Evolutionary conservation across 2,329 filamentous ascomycete genomes (phyloP).

Genomic region (Phoma sp.): DNA sequence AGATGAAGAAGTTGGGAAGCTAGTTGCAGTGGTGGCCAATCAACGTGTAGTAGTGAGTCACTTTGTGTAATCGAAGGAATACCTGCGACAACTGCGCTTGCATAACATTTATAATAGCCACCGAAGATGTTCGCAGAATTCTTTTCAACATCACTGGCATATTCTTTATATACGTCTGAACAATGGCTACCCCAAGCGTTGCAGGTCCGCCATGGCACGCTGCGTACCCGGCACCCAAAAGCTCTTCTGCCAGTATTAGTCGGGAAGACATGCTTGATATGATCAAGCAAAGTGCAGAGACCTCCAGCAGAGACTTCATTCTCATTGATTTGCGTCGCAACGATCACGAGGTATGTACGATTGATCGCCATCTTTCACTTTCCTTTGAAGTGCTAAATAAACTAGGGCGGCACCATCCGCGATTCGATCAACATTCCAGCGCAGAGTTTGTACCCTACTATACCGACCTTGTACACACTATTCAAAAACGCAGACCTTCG

Average conservation of each 20-base stretch:
- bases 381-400: not conserved
- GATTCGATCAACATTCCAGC: conserved; percentile 5
- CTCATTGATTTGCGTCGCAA: conserved; percentile 3
- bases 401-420: conserved; percentile 4
- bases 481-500: not conserved
- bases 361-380: not conserved
- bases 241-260: not conserved
- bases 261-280: not conserved
- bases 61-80: no score
- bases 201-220: conserved; percentile 3
- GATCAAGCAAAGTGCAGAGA: conserved; percentile 3
- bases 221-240: conserved; percentile 1
- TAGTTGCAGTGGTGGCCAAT: not conserved
- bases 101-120: not conserved
- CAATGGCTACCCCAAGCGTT: conserved; percentile 2
- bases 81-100: not conserved
- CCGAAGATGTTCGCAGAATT: not conserved
- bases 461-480: conserved; percentile 2
- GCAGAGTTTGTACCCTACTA: conserved; percentile 2
- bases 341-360: not conserved
- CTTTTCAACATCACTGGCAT: not conserved
- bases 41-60: conserved; percentile 1
- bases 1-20: not conserved
- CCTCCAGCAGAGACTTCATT: conserved; percentile 1
- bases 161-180: not conserved